These are phyloP conservation scores for Zelopaecilomyces penicillatus DNA, from an alignment of 2,329 filamentous ascomycete genomes.

Conservation along the genomic window DNA sequence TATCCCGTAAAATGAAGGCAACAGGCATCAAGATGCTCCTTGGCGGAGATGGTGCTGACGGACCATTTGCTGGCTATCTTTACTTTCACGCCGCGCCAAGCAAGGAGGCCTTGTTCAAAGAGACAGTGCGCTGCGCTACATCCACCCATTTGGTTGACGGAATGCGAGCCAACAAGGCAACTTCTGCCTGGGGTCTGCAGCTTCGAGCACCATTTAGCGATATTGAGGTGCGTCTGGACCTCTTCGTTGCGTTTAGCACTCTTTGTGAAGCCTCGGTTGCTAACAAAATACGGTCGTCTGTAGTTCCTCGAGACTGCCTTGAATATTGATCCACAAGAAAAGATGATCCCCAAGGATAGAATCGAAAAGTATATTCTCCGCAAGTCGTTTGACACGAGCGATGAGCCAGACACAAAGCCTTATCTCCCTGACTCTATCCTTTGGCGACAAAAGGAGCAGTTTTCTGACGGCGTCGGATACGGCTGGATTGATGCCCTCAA, in stretches of 20 bases:
- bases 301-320: constrained; percentile 86
- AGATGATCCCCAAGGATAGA: constrained; percentile 83
- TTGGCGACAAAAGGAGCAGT: constrained; percentile 99
- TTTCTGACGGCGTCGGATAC: constrained; percentile 96
- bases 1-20: constrained; percentile 98
- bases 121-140: constrained; percentile 90
- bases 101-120: constrained; percentile 88
- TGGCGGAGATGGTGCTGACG: constrained; percentile 91
- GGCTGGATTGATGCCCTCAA: constrained; percentile 98
- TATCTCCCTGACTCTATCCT: constrained; percentile 96
- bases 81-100: constrained; percentile 95
- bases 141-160: constrained; percentile 96
- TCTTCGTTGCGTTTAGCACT: not conserved
- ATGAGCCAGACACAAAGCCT: constrained; percentile 69
- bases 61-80: constrained; percentile 96
- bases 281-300: not conserved
- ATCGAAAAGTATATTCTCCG: constrained; percentile 98
- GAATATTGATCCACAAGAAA: constrained; percentile 89
- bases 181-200: constrained; percentile 94
- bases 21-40: constrained; percentile 99
- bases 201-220: constrained; percentile 96
- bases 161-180: constrained; percentile 97
- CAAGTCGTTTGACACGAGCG: constrained; percentile 91
- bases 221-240: constrained; percentile 51
- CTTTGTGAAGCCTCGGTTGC: not conserved